These are phyloP conservation scores for Coniferiporia weirii DNA, from an alignment of 1,284 basidiomycete species.

Conservation along the genomic window DNA sequence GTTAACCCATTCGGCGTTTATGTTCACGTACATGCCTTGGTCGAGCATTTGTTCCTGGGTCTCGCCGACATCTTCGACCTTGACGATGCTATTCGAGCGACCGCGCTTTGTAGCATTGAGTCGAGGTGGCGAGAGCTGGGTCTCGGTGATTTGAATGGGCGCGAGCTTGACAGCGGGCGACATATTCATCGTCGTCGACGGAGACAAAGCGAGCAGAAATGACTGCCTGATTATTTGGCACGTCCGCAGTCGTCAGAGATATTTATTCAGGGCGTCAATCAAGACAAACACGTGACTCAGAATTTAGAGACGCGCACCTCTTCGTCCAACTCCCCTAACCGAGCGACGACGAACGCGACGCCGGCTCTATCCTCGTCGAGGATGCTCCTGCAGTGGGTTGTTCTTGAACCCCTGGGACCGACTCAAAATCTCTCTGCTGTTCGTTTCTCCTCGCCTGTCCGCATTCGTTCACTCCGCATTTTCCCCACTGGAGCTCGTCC, in stretches of 20 bases:
- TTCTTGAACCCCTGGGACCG: slow-evolving; percentile 51
- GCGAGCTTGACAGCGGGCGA: slow-evolving; percentile 35
- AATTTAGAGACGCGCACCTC: not conserved
- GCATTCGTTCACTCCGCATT: slow-evolving; percentile 55
- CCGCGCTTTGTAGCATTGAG: slow-evolving; percentile 45
- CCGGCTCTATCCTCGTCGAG: slow-evolving; percentile 13
- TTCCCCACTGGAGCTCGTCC: slow-evolving; percentile 57
- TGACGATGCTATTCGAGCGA: slow-evolving; percentile 77
- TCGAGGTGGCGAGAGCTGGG: slow-evolving; percentile 20
- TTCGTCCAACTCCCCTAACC: not conserved
- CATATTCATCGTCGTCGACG: slow-evolving; percentile 13
- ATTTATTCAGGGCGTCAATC: no score
- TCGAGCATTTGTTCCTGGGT: slow-evolving; percentile 78
- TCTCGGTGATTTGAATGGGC: slow-evolving; percentile 37
- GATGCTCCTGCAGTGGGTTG: slow-evolving; percentile 63
- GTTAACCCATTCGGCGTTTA: slow-evolving; percentile 98
- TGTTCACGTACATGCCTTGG: slow-evolving; percentile 78
- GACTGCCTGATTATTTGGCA: not conserved
- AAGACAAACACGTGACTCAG: not conserved
- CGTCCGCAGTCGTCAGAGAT: not conserved
- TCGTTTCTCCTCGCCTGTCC: slow-evolving; percentile 57
- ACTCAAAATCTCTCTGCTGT: slow-evolving; percentile 56
- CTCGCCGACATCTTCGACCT: slow-evolving; percentile 83
- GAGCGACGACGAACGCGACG: not conserved
- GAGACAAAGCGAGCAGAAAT: not conserved